Evolutionary conservation across 495 filamentous ascomycete genomes (phyloP).

Genomic region (Parathielavia hyrcaniae): DNA sequence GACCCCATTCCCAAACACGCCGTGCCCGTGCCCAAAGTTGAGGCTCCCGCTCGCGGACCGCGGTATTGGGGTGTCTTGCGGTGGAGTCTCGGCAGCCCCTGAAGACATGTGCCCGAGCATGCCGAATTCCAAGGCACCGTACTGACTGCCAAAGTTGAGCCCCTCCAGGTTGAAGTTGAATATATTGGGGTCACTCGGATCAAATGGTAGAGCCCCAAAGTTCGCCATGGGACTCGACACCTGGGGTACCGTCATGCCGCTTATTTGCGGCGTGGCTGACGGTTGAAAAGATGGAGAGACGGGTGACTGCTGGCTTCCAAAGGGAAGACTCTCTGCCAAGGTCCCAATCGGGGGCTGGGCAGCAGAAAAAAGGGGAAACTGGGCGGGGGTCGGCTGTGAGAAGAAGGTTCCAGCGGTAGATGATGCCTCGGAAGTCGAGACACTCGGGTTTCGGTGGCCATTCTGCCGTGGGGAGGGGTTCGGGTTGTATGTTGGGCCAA

Average conservation of each 20-base stretch:
- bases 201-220: slow-evolving; percentile 63
- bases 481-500: slow-evolving; percentile 51
- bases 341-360: slow-evolving; percentile 25
- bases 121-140: slow-evolving; percentile 86
- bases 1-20: slow-evolving; percentile 40
- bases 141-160: slow-evolving; percentile 92
- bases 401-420: slow-evolving; percentile 34
- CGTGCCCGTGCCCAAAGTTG: slow-evolving; percentile 38
- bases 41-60: slow-evolving; percentile 36
- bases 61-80: slow-evolving; percentile 51
- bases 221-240: slow-evolving; percentile 33
- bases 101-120: slow-evolving; percentile 93
- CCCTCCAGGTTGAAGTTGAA: slow-evolving; percentile 93
- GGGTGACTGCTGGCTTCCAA: slow-evolving; percentile 59
- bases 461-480: slow-evolving; percentile 34
- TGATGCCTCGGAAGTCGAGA: slow-evolving; percentile 31
- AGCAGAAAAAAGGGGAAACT: slow-evolving; percentile 33
- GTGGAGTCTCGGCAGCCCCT: slow-evolving; percentile 70
- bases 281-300: slow-evolving; percentile 60
- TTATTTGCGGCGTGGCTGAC: slow-evolving; percentile 21
- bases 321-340: slow-evolving; percentile 48
- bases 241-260: slow-evolving; percentile 29
- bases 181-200: slow-evolving; percentile 80
- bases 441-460: slow-evolving; percentile 30
- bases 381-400: slow-evolving; percentile 34